phyloP scores from a whole-genome alignment of 345 rosid species.

The Abelmoschus esculentus region DNA sequence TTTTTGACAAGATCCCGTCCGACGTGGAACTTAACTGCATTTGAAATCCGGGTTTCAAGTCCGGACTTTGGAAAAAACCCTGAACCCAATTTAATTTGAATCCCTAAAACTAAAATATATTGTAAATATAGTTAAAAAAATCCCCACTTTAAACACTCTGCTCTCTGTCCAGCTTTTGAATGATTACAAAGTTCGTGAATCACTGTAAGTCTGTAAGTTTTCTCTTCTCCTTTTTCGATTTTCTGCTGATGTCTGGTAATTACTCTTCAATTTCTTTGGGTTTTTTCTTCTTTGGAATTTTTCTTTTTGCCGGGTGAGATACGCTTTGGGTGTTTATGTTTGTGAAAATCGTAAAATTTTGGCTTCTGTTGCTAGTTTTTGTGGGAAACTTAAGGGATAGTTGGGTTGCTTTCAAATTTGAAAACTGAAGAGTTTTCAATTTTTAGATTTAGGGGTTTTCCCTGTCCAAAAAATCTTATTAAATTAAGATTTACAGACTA shows the following conservation, averaged over 20 bases:
- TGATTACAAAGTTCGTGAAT: slow-evolving; percentile 13
- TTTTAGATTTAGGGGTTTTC: slow-evolving; percentile 9
- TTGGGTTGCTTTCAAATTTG: slow-evolving; percentile 15
- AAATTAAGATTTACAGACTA: background rate
- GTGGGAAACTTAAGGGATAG: background rate
- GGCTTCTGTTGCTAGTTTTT: background rate
- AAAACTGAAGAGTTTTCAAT: slow-evolving; percentile 2
- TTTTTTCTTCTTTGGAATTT: background rate
- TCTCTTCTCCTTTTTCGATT: background rate
- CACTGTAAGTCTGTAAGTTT: slow-evolving; percentile 26
- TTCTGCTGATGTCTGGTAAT: background rate
- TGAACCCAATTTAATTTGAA: background rate
- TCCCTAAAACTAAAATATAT: background rate
- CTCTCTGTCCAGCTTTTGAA: background rate
- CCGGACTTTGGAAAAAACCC: slow-evolving; percentile 23
- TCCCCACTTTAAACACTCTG: background rate
- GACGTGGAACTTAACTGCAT: slow-evolving; percentile 54
- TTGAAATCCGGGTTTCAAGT: slow-evolving; percentile 68
- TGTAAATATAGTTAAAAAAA: background rate
- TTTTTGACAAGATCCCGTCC: slow-evolving; percentile 10
- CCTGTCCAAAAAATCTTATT: background rate
- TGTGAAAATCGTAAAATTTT: background rate
- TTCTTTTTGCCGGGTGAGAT: background rate
- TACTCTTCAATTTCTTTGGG: background rate
- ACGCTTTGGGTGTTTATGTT: slow-evolving; percentile 5